phyloP scores from a whole-genome alignment of 345 rosid genomes.

The Corymbia maculata region DNA sequence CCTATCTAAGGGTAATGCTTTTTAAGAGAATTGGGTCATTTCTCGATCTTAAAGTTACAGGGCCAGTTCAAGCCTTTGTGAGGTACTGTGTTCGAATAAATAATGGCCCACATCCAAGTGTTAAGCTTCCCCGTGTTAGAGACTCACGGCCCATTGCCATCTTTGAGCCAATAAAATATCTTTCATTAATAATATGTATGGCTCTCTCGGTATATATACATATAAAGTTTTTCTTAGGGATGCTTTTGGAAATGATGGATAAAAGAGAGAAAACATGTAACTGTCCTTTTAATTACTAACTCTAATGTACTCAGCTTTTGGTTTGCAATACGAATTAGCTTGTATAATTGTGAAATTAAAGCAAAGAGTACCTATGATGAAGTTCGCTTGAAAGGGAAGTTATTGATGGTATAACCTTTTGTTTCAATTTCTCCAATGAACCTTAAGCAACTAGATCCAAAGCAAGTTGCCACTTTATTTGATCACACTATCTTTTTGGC shows the following conservation, averaged over 20 bases:
- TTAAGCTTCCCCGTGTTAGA: neutral
- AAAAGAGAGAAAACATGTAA: neutral
- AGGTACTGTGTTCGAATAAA: neutral
- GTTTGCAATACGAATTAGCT: neutral
- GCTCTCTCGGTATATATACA: neutral
- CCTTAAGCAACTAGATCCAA: neutral
- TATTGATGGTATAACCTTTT: neutral
- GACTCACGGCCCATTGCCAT: neutral
- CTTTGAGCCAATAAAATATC: neutral
- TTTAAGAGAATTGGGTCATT: neutral
- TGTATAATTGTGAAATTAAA: neutral
- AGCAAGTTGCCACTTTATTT: neutral
- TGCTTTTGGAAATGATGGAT: neutral
- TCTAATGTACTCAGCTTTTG: neutral
- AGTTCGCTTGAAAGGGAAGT: neutral
- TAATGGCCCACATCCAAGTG: neutral
- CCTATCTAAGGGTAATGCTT: neutral
- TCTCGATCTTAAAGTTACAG: neutral
- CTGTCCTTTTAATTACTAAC: neutral
- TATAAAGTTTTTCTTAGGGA: neutral
- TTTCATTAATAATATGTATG: neutral
- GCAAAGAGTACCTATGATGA: neutral
- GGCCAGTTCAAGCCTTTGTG: neutral
- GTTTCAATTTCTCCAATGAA: neutral
- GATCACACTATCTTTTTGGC: neutral